Evolutionary conservation across 2,329 filamentous ascomycete genomes (phyloP).

Genomic region (Penicillium oxalicum): DNA sequence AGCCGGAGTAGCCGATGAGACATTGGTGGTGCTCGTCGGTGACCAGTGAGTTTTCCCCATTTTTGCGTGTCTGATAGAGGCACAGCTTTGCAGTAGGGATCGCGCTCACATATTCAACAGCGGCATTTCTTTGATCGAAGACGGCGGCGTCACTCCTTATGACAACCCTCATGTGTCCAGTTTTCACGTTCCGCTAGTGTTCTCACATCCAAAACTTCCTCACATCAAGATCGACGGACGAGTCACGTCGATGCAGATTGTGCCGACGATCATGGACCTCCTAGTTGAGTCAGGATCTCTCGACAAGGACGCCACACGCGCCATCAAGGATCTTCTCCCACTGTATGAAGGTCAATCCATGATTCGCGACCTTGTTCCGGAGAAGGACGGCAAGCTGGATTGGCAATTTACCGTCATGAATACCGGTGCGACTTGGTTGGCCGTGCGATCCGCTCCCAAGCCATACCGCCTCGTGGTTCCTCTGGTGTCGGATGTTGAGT

Average conservation of each 20-base stretch:
- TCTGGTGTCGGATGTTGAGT: constrained; percentile 63
- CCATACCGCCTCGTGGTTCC: constrained; percentile 64
- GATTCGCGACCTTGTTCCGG: constrained; percentile 36
- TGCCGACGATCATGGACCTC: constrained; percentile 45
- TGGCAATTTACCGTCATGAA: constrained; percentile 35
- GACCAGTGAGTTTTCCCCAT: constrained; percentile 14
- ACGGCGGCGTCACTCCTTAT: constrained; percentile 17
- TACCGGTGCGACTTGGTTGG: constrained; percentile 46
- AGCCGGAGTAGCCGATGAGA: constrained; percentile 18
- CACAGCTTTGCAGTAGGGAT: background rate
- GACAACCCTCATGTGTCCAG: constrained; percentile 20
- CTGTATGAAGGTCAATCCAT: constrained; percentile 46
- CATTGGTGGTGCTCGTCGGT: constrained; percentile 19
- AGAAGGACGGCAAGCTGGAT: constrained; percentile 30
- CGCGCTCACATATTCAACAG: background rate
- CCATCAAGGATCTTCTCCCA: constrained; percentile 37
- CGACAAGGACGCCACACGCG: constrained; percentile 24
- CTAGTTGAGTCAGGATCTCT: constrained; percentile 39
- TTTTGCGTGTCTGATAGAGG: background rate
- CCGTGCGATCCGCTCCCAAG: constrained; percentile 72
- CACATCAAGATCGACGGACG: constrained; percentile 18
- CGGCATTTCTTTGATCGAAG: constrained; percentile 18
- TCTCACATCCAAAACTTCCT: constrained; percentile 19
- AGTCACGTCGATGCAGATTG: constrained; percentile 29
- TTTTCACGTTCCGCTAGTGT: constrained; percentile 19